Conservation (phyloP, 345 rosid genomes). For the Linum tenue region DNA sequence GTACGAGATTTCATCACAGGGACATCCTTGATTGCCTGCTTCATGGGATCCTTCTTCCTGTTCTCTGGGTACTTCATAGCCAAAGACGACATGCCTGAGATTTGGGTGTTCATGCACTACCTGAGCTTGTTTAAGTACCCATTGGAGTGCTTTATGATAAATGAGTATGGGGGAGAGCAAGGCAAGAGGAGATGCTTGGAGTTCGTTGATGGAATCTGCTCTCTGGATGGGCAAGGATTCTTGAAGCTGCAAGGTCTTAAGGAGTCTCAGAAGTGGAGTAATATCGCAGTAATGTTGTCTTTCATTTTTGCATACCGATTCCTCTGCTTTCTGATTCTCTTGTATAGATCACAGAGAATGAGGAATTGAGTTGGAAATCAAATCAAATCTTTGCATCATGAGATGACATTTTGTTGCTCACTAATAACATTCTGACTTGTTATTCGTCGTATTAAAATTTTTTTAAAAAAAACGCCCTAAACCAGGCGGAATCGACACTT, state of each 20-base stretch:
- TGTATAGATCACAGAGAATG: conserved; percentile 18
- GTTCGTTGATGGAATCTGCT: conserved; percentile 17
- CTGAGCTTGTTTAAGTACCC: conserved; percentile 29
- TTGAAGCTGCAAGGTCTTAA: conserved; percentile 20
- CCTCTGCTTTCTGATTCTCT: conserved; percentile 20
- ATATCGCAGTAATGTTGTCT: conserved; percentile 19
- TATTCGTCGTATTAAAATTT: no score
- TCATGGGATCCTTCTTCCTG: conserved; percentile 26
- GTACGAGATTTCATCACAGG: conserved; percentile 27
- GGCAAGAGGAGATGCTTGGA: conserved; percentile 20
- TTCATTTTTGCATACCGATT: conserved; percentile 25
- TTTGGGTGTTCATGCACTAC: conserved; percentile 27
- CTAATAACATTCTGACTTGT: no score
- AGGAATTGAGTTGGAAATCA: conserved; percentile 4
- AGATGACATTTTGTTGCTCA: no score
- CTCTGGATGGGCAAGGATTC: conserved; percentile 20
- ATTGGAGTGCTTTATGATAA: conserved; percentile 28
- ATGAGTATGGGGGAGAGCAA: conserved; percentile 24
- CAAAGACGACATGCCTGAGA: conserved; percentile 21
- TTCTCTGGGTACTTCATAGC: conserved; percentile 31
- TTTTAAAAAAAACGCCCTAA: no score
- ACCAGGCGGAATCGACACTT: no score
- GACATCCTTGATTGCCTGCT: conserved; percentile 21
- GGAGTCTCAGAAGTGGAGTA: conserved; percentile 26
- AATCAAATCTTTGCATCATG: background rate